Evolutionary conservation across 2,329 filamentous ascomycete species (phyloP), one percentile per base, ranked within the genome.

Genomic region (Aspergillus costaricaensis): DNA sequence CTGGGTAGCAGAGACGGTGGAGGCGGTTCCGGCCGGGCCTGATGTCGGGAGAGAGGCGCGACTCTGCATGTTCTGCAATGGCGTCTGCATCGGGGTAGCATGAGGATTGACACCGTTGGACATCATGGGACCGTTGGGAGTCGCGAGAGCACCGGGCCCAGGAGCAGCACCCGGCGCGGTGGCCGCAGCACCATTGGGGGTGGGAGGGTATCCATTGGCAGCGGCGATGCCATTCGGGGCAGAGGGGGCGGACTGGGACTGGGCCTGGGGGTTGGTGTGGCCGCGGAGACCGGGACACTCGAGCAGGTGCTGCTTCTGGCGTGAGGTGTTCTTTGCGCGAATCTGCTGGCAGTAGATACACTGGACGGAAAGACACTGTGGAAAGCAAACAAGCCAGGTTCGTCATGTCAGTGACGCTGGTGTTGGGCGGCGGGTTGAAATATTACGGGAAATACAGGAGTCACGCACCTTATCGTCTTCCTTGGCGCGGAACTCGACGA

Each of bases 311-410:
- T 81, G 78, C 69, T 82, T 82, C 73, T 82, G 80, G 62, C 80
- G 79, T 61, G 79, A 81, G 58, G 80, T 82, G 66, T 82, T 82
- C 74, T 82, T 82, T 69, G 80, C 80, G 62, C 80, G 78, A 60
- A 81, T 81, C 70, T 82, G 80, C 68, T 82, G 80, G 63, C 80
- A 82, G 68, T 82, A 82, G 72, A 82, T 82, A 71, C 80, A 82
- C 74, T 82, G 80, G 21, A 82, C 80, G 48, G 80, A 82, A 62
- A 82, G 79, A 71, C 80, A 82, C 77, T 82, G 67, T 48, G 68
- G 68, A 54, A 57, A 54, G 54, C 53, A 30, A 64, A 62, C 36
- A 64, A 58, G 7, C 55, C 65, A 63, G 58, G 66, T 63, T 36
- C 61, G 64, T 63, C 61, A 68, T 69, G 74, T 76, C 72, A 76